Percentiles rank a stretch among this genome's conserved stretches.
These are phyloP conservation scores for Rhynchospora pubera DNA, from an alignment of 176 grass and related monocot species.

Conservation along the genomic window DNA sequence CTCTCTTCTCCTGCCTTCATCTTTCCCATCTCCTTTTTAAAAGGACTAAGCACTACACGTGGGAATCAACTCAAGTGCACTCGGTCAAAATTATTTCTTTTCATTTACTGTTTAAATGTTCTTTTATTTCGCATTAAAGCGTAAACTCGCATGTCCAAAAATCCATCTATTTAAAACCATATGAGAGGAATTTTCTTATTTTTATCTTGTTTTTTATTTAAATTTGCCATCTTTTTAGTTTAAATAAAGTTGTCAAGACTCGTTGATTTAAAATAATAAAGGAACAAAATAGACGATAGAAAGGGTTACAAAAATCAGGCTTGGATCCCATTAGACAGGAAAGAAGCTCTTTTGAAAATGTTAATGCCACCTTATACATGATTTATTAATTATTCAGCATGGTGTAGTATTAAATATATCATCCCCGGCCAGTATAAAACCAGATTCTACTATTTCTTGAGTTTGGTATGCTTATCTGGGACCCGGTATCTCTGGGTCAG, in stretches of 20 bases:
- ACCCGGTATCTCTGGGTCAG: background rate
- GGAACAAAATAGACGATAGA: too few species aligned
- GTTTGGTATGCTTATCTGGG: background rate
- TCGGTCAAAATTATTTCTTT: background rate
- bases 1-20: too few species aligned
- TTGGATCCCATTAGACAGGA: too few species aligned
- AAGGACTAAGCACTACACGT: background rate
- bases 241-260: too few species aligned
- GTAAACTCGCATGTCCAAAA: background rate
- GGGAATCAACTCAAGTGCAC: conserved; percentile 8
- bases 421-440: background rate
- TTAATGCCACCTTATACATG: too few species aligned
- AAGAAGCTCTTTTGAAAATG: too few species aligned
- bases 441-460: background rate
- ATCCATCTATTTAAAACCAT: background rate
- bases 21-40: background rate
- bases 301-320: too few species aligned
- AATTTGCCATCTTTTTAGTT: too few species aligned
- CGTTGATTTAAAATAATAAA: too few species aligned
- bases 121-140: background rate
- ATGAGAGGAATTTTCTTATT: too few species aligned
- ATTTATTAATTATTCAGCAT: too few species aligned
- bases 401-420: background rate
- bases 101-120: background rate
- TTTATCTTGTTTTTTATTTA: too few species aligned